Conservation (phyloP, 2,329 filamentous ascomycete species). For the Zalaria sp. region DNA sequence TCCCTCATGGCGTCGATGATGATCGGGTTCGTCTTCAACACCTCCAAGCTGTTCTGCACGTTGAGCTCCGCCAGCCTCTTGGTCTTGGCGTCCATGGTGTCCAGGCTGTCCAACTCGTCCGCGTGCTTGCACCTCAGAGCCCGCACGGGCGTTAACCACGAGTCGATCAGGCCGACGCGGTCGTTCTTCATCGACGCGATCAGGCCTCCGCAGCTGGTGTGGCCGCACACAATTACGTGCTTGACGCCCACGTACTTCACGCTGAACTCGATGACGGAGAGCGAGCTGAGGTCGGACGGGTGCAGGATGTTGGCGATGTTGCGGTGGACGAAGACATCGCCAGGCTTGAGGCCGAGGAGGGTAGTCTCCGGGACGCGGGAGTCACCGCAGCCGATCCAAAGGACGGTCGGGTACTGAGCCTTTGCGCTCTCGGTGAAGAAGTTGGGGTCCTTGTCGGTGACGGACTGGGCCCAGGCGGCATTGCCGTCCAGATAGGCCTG, state of each 20-base stretch:
- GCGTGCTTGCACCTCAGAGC: constrained; percentile 40
- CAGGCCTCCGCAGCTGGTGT: constrained; percentile 47
- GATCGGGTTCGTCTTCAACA: constrained; percentile 52
- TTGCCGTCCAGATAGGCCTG: not conserved
- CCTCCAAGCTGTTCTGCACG: constrained; percentile 53
- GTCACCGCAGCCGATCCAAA: constrained; percentile 83
- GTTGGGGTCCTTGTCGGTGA: constrained; percentile 49
- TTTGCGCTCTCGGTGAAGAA: constrained; percentile 55
- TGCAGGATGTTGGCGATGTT: constrained; percentile 81
- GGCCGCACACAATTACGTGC: constrained; percentile 47
- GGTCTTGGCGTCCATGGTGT: constrained; percentile 32
- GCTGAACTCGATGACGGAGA: constrained; percentile 66
- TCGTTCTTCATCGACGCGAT: constrained; percentile 40
- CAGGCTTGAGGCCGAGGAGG: constrained; percentile 62
- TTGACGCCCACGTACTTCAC: constrained; percentile 56
- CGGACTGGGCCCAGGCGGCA: constrained; percentile 54
- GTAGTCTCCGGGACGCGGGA: constrained; percentile 74
- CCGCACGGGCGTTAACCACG: constrained; percentile 45
- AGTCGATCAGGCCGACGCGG: constrained; percentile 44
- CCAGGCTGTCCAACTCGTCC: constrained; percentile 32
- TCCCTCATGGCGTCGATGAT: constrained; percentile 58
- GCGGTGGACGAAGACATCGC: constrained; percentile 78
- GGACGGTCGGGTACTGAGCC: constrained; percentile 52
- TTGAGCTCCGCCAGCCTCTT: constrained; percentile 62
- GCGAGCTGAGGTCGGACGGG: constrained; percentile 59